These are phyloP conservation scores for Mucor irregularis DNA, from an alignment of 371 early-diverging fungal species.

Conservation along the genomic window DNA sequence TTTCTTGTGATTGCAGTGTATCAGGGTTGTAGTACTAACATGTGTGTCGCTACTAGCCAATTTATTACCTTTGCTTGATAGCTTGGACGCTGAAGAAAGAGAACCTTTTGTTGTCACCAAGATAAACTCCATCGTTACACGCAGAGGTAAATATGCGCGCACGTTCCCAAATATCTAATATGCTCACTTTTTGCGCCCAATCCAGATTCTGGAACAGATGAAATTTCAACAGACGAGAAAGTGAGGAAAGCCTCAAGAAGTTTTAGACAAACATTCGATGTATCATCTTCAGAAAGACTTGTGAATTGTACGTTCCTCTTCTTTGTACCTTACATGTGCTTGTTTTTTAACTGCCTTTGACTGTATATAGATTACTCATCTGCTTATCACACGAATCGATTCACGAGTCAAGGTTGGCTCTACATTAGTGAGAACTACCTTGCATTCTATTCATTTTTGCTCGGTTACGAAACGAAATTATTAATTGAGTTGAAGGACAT, in stretches of 20 bases:
- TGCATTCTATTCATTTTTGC: conserved; percentile 92
- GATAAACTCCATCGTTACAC: conserved; percentile 84
- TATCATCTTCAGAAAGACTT: conserved; percentile 81
- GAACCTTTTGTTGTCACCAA: conserved; percentile 88
- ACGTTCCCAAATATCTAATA: too few species aligned
- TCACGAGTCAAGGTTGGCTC: conserved; percentile 96
- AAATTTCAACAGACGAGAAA: conserved; percentile 80
- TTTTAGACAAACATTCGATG: conserved; percentile 88
- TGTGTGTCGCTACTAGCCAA: conserved; percentile 50
- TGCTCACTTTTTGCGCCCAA: too few species aligned
- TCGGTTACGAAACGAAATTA: conserved; percentile 91
- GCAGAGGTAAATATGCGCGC: conserved; percentile 57
- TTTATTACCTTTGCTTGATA: conserved; percentile 65
- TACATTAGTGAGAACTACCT: conserved; percentile 92
- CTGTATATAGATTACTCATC: conserved; percentile 84
- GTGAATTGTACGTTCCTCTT: conserved; percentile 72
- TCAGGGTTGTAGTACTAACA: too few species aligned
- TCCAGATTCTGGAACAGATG: conserved; percentile 78
- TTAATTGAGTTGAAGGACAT: conserved; percentile 87
- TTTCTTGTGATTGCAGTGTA: not conserved
- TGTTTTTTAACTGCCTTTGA: not conserved
- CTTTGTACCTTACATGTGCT: too few species aligned
- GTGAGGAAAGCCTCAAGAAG: conserved; percentile 87
- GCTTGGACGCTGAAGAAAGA: conserved; percentile 76
- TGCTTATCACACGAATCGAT: conserved; percentile 78